Base-by-base conservation (phyloP, 2,329 filamentous ascomycete species). In the Neopestalotiopsis sp. region DNA sequence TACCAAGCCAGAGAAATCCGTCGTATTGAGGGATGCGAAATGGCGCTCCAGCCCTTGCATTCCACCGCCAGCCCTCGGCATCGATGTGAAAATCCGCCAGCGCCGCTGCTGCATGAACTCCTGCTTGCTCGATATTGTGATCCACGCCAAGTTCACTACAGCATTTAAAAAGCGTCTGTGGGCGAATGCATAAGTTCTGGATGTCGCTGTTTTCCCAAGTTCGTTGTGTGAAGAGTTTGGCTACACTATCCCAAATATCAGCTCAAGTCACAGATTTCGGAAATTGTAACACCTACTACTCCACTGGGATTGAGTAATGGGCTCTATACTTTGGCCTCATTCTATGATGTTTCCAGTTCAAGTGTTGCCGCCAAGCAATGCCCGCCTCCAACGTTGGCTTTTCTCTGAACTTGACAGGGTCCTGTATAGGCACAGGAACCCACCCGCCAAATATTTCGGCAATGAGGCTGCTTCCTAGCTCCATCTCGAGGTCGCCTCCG, bases 381-480 rank as follows among this genome's bases (percentile, higher is more conserved):
- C 79, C 78, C 5, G 72, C 71, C 13, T 71, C 70, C 65, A 80
- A 77, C 9, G 69, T 73, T 56, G 74, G 73, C 28, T 68, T 61
- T 20, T 66, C 59, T 56, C 65, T 65, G 10, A 73, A 61, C n/a
- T 65, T 65, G 2, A 58, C 30, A 14, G 69, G 32, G 10, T 71
- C 66, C 56, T 70, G 70, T 20, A 79, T 70, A 3, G 78, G 76
- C 4, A 79, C 74, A 0, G 78, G 79, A 5, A 75, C 59, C 77
- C 77, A 80, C 10, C 77, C 78, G 7, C 78, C 76, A 67, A 80
- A 81, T 1, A 79, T 71, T n/a, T 74, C 72, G 12, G 76, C 74
- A n/a, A 80, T 67, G 69, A 80, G 79, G 71, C 76, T 79, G 65
- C 79, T 76, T 30, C 79, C 78, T 7, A 80, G 74, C 65, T 80